phyloP scores from a whole-genome alignment of 1,139 yeast species.

The Scheffersomyces insectosa region DNA sequence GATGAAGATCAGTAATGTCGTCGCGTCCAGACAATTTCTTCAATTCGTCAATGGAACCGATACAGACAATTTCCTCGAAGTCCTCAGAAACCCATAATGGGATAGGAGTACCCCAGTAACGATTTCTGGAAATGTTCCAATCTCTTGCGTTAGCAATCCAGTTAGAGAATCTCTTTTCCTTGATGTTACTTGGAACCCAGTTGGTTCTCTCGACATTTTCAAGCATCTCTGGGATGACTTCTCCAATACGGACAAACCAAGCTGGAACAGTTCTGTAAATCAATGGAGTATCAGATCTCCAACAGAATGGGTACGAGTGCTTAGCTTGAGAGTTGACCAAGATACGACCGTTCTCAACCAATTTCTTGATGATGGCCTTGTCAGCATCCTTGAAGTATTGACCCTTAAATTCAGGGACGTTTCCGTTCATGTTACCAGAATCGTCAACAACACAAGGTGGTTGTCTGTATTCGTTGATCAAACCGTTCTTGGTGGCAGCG shows the following conservation, averaged over 20 bases:
- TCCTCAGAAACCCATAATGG: conserved; percentile 98
- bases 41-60: conserved; percentile 88
- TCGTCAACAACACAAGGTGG: conserved; percentile 97
- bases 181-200: conserved; percentile 92
- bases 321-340: conserved; percentile 78
- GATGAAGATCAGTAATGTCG: conserved; percentile 86
- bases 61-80: conserved; percentile 85
- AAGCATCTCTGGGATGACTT: conserved; percentile 86
- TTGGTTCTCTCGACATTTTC: conserved; percentile 80
- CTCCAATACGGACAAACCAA: conserved; percentile 93
- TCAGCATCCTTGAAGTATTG: conserved; percentile 95
- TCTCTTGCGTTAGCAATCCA: conserved; percentile 99
- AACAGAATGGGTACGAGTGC: conserved; percentile 98
- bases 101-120: conserved; percentile 99
- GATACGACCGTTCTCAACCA: conserved; percentile 76
- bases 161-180: conserved; percentile 93
- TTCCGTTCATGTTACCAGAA: conserved; percentile 75
- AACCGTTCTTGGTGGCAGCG: conserved; percentile 74
- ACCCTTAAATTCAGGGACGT: conserved; percentile 76
- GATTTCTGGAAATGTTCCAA: conserved; percentile 97
- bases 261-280: conserved; percentile 96
- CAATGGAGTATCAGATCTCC: conserved; percentile 99
- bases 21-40: conserved; percentile 77
- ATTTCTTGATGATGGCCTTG: conserved; percentile 78
- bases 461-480: conserved; percentile 63